phyloP scores from a whole-genome alignment of 2,329 filamentous ascomycete species.

The Graphium sp. region DNA sequence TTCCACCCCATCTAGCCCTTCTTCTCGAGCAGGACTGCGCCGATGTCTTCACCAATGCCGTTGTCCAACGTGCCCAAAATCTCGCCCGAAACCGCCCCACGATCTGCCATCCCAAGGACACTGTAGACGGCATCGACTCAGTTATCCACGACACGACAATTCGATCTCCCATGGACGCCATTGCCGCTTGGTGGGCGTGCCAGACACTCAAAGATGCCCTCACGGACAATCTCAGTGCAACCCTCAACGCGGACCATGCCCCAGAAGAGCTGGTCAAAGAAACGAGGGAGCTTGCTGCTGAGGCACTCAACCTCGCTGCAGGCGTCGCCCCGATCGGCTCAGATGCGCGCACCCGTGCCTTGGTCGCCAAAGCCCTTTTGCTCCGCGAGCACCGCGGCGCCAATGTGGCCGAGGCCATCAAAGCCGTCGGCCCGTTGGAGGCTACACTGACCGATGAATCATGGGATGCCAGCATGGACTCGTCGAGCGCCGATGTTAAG shows the following conservation, averaged over 20 bases:
- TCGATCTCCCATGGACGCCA: slow-evolving; percentile 71
- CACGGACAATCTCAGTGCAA: slow-evolving; percentile 41
- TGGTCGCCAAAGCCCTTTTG: slow-evolving; percentile 41
- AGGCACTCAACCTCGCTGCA: too few relatives aligned
- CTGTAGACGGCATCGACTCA: slow-evolving; percentile 60
- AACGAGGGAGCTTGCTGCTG: too few relatives aligned
- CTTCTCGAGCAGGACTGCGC: slow-evolving; percentile 70
- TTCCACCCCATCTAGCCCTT: slow-evolving; percentile 61
- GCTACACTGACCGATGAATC: not conserved
- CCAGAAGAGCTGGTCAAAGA: too few relatives aligned
- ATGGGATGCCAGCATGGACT: too few relatives aligned
- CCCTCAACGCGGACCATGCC: too few relatives aligned
- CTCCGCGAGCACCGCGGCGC: slow-evolving; percentile 33
- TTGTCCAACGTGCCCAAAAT: slow-evolving; percentile 77
- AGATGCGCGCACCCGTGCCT: slow-evolving; percentile 43
- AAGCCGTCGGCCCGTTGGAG: slow-evolving; percentile 21
- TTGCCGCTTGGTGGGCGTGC: slow-evolving; percentile 83
- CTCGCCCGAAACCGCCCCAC: slow-evolving; percentile 83
- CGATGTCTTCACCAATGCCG: slow-evolving; percentile 58
- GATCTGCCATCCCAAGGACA: too few relatives aligned
- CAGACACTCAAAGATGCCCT: slow-evolving; percentile 55
- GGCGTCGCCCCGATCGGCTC: slow-evolving; percentile 65
- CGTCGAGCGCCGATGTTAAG: slow-evolving; percentile 24
- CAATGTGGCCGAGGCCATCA: slow-evolving; percentile 38
- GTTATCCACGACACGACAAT: slow-evolving; percentile 78